Evolutionary conservation across 306 rosid species (phyloP).

Genomic region (Hylodesmum podocarpum): DNA sequence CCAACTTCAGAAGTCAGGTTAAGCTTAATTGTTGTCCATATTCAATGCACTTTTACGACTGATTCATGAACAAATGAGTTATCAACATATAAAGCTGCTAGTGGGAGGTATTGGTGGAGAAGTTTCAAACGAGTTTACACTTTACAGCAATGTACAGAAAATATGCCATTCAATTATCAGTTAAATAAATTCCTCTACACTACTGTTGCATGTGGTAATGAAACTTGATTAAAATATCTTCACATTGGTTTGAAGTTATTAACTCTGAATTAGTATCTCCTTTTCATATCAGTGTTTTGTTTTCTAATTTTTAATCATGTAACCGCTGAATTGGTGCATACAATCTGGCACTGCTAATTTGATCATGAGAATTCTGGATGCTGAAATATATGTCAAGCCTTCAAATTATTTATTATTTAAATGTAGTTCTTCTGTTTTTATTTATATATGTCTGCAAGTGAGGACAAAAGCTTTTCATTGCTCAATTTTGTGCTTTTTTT

Average conservation of each 20-base stretch:
- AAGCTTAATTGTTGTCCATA: background rate
- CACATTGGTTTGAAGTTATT: background rate
- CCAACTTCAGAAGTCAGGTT: background rate
- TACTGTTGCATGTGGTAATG: background rate
- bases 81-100: background rate
- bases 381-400: conserved; percentile 2
- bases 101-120: background rate
- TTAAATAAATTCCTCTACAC: conserved; percentile 1
- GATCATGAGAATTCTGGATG: background rate
- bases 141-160: background rate
- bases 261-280: background rate
- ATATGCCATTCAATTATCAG: background rate
- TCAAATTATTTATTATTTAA: background rate
- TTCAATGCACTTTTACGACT: background rate
- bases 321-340: background rate
- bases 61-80: background rate
- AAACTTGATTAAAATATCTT: background rate
- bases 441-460: background rate
- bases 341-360: background rate
- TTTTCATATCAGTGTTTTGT: background rate
- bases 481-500: background rate
- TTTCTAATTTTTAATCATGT: background rate
- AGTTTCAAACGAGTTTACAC: background rate
- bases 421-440: conserved; percentile 15
- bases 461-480: background rate